Conservation (phyloP, 2,329 filamentous ascomycete genomes). For the Fulvia fulva region DNA sequence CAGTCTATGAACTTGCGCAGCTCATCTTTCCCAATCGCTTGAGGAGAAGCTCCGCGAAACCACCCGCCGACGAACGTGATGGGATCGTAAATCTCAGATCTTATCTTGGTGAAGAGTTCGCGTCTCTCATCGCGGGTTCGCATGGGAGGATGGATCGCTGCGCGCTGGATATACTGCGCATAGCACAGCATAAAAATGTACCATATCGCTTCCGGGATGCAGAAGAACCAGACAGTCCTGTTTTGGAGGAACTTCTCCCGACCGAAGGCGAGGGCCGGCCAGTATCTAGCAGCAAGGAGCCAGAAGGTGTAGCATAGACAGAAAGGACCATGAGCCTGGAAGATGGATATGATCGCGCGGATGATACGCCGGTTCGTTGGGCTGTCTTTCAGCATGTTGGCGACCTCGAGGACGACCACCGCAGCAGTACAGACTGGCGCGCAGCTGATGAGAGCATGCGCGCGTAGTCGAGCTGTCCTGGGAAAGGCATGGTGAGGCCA, state of each 20-base stretch:
- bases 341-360: constrained; percentile 16
- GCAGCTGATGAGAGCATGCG: neutral
- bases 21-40: constrained; percentile 64
- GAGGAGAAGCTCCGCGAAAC: constrained; percentile 59
- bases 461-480: neutral
- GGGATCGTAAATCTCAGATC: constrained; percentile 52
- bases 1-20: constrained; percentile 63
- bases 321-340: constrained; percentile 20
- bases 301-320: constrained; percentile 24
- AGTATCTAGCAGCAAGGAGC: constrained; percentile 10
- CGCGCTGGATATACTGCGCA: constrained; percentile 48
- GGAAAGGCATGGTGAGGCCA: neutral
- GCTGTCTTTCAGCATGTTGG: constrained; percentile 24
- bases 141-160: constrained; percentile 48
- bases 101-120: constrained; percentile 55
- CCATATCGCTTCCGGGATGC: constrained; percentile 52
- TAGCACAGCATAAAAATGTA: constrained; percentile 54
- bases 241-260: constrained; percentile 11
- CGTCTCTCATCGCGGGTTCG: constrained; percentile 48
- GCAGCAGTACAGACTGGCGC: neutral
- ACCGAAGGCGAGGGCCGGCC: constrained; percentile 11
- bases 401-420: neutral
- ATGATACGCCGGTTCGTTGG: constrained; percentile 20
- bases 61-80: constrained; percentile 59
- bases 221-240: constrained; percentile 41